Evolutionary conservation across 2,329 filamentous ascomycete genomes (phyloP), one percentile per base, ranked within the genome.

Genomic region (Aaosphaeria pasadenensis): DNA sequence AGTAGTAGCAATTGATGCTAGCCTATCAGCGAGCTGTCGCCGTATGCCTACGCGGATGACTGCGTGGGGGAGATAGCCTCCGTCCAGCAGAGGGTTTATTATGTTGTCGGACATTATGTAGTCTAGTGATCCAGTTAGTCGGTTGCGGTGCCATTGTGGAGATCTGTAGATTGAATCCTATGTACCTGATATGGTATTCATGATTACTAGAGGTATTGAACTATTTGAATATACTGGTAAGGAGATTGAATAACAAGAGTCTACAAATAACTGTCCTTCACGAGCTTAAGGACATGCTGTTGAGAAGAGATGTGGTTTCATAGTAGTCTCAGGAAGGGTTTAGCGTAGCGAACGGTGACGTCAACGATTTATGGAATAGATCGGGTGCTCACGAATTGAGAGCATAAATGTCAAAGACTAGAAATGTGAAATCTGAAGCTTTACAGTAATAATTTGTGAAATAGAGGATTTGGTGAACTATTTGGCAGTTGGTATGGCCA

Each of bases 31-130:
- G 7, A 88, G 76, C 67, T 87, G 84, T n/a, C 77, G 76, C 11
- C 84, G 78, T 59, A 88, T 88, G 11, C 85, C 85, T 13, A 82
- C 60, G 13, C 85, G 82, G 55, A 88, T 84, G 29, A 87, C 59
- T 7, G 77, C 63, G 51, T 83, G 77, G 3, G 85, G 85, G 30
- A 88, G 75, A 61, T 84, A 85, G 50, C 85, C 85, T 52, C 77
- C 74, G 65, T 88, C 85, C 35, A 88, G 77, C 49, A 87, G 55
- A 7, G 66, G 60, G 30, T 67, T 64, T 38, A 66, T 57, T 30
- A 64, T 33, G 32, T 52, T 42, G 40, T 64, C 62, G 17, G 57
- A 54, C 47, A 58, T 56, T 17, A 66, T 52, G 46, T 59, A 56
- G 41, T 59, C 63, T 67, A 50, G 44, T 43, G 28, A 30, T 45